phyloP scores from a whole-genome alignment of 1,284 basidiomycete genomes.

The Papiliotrema terrestris region DNA sequence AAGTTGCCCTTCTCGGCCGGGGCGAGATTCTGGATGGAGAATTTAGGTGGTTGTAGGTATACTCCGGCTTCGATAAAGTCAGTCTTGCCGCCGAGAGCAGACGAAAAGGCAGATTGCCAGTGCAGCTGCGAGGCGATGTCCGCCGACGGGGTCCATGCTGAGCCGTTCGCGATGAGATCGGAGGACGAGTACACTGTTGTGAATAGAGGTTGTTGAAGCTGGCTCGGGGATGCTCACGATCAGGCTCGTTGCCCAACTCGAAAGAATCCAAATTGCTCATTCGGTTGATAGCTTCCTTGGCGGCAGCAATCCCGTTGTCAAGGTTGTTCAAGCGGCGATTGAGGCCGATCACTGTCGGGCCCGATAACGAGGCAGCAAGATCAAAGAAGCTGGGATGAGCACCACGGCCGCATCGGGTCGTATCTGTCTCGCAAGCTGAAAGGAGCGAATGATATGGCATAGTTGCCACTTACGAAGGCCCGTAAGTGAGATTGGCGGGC shows the following conservation, averaged over 20 bases:
- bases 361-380: constrained; percentile 45
- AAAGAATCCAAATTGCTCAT: constrained; percentile 50
- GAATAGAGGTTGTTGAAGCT: background rate
- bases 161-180: constrained; percentile 40
- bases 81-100: constrained; percentile 30
- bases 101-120: constrained; percentile 3
- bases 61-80: constrained; percentile 52
- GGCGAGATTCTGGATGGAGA: constrained; percentile 48
- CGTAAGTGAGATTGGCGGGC: constrained; percentile 49
- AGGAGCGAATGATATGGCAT: too few species aligned
- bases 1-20: constrained; percentile 39
- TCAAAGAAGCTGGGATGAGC: constrained; percentile 10
- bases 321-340: constrained; percentile 52
- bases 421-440: too few species aligned
- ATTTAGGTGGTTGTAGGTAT: constrained; percentile 47
- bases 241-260: constrained; percentile 54
- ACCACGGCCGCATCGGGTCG: too few species aligned
- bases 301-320: constrained; percentile 48
- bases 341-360: constrained; percentile 50
- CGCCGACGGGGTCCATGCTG: constrained; percentile 43
- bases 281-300: constrained; percentile 39
- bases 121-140: constrained; percentile 47
- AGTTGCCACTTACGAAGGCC: constrained; percentile 40
- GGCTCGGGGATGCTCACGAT: constrained; percentile 36
- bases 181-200: constrained; percentile 11